These are phyloP conservation scores for Xylaria intraflava DNA, from an alignment of 495 filamentous ascomycete genomes.

Conservation along the genomic window DNA sequence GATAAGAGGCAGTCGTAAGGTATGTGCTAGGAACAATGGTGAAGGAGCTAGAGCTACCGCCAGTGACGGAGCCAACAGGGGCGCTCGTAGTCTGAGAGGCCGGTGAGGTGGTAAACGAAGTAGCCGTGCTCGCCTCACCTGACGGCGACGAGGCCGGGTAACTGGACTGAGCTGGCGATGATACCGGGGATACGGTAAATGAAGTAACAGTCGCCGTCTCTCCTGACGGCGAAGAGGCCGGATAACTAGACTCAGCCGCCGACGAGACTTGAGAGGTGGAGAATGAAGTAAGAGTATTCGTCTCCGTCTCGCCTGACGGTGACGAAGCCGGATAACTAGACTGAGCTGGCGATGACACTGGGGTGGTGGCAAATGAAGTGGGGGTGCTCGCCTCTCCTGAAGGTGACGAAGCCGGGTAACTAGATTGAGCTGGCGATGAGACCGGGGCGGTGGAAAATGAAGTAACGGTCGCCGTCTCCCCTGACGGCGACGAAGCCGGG, in stretches of 20 bases:
- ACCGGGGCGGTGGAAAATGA: background rate
- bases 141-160: background rate
- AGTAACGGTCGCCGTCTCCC: slow-evolving; percentile 3
- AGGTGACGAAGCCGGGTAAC: background rate
- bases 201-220: slow-evolving; percentile 3
- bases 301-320: too few relatives aligned
- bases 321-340: background rate
- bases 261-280: slow-evolving; percentile 13
- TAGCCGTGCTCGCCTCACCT: background rate
- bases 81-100: slow-evolving; percentile 31
- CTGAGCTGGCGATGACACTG: background rate
- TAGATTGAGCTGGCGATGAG: background rate
- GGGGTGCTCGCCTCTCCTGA: background rate
- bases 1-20: slow-evolving; percentile 14
- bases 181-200: slow-evolving; percentile 6
- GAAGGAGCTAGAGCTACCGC: slow-evolving; percentile 33
- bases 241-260: too few relatives aligned
- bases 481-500: background rate
- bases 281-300: slow-evolving; percentile 13
- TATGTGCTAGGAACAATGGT: slow-evolving; percentile 46
- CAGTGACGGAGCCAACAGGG: slow-evolving; percentile 28
- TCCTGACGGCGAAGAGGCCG: background rate
- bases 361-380: background rate
- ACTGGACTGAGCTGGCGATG: background rate
- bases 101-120: slow-evolving; percentile 11